These are phyloP conservation scores for Turritis glabra DNA, from an alignment of 345 rosid species.

Conservation along the genomic window DNA sequence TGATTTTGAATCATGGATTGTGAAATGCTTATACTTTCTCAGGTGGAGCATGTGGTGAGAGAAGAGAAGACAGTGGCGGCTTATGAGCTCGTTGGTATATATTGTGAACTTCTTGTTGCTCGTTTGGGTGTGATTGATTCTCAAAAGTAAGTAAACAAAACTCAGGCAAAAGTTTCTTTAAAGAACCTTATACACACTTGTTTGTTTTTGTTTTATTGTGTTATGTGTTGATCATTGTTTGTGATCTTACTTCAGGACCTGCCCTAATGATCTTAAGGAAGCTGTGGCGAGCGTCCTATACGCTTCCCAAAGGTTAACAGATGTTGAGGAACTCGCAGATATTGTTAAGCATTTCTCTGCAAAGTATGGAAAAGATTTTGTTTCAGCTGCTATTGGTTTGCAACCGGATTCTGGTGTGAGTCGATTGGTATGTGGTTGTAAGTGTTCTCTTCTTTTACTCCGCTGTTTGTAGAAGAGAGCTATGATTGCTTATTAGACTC, in stretches of 20 bases:
- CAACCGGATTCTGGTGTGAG: conserved; percentile 87
- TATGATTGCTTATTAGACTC: conserved; percentile 17
- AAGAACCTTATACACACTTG: neutral
- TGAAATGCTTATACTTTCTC: conserved; percentile 2
- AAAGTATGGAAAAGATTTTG: conserved; percentile 91
- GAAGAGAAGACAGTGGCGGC: conserved; percentile 93
- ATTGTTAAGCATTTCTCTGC: conserved; percentile 66
- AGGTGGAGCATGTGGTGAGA: conserved; percentile 94
- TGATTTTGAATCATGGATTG: neutral
- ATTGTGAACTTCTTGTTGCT: conserved; percentile 69
- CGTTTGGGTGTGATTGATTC: conserved; percentile 86
- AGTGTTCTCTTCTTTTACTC: neutral
- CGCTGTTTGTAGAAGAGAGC: neutral
- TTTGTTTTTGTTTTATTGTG: neutral
- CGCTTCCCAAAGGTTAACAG: conserved; percentile 84
- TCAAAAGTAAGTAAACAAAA: conserved; percentile 56
- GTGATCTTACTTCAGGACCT: conserved; percentile 45
- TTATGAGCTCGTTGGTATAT: conserved; percentile 75
- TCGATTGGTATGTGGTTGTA: conserved; percentile 61
- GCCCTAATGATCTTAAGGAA: conserved; percentile 86
- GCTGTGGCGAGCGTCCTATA: conserved; percentile 63
- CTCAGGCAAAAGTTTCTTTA: neutral
- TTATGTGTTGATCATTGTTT: conserved; percentile 14
- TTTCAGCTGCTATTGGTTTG: conserved; percentile 66
- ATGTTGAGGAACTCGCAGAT: conserved; percentile 72